Conservation (phyloP, 306 rosid species). For the Bauhinia variegata region DNA sequence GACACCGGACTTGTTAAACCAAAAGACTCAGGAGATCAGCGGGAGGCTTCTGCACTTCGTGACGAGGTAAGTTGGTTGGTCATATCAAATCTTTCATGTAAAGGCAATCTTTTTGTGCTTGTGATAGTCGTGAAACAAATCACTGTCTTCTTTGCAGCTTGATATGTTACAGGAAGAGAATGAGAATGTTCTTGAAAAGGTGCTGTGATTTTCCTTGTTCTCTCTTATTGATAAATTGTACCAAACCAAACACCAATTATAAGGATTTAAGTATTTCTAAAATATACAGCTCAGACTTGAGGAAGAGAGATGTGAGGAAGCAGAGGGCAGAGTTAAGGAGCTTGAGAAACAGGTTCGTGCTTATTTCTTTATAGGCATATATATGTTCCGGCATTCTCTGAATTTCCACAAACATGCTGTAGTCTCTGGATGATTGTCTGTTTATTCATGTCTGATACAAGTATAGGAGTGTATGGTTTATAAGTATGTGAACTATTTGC, state of each 20-base stretch:
- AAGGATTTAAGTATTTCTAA: conserved; percentile 38
- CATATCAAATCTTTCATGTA: neutral
- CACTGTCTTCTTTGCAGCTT: conserved; percentile 58
- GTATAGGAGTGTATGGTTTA: conserved; percentile 15
- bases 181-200: conserved; percentile 72
- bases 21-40: conserved; percentile 69
- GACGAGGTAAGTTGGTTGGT: conserved; percentile 67
- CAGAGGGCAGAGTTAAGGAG: conserved; percentile 84
- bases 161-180: conserved; percentile 92
- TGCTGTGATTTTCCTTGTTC: conserved; percentile 35
- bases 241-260: conserved; percentile 19
- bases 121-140: conserved; percentile 29
- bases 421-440: conserved; percentile 27
- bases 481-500: conserved; percentile 20
- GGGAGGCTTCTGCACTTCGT: conserved; percentile 71
- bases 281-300: conserved; percentile 78
- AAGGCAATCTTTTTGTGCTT: neutral
- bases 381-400: neutral
- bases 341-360: conserved; percentile 87
- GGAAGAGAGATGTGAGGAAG: conserved; percentile 82
- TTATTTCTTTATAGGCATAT: conserved; percentile 21
- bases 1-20: conserved; percentile 53
- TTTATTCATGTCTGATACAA: conserved; percentile 34
- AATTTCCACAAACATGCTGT: conserved; percentile 20
- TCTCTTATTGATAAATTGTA: conserved; percentile 17